phyloP scores from a whole-genome alignment of 2,329 filamentous ascomycete species.

The Calonectria henricotiae region DNA sequence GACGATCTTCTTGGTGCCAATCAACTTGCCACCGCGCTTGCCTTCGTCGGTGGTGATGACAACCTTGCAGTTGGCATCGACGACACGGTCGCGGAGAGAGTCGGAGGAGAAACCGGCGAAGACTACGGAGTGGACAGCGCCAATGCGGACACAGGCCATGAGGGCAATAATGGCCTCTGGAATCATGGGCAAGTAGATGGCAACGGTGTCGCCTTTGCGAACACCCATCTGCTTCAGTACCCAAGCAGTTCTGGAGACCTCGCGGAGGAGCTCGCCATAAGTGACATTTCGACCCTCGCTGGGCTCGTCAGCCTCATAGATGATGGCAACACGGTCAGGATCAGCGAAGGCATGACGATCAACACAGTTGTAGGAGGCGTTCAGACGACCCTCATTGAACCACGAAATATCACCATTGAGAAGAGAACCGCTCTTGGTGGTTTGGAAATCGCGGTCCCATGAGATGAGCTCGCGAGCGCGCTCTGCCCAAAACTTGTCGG shows the following conservation, averaged over 20 bases:
- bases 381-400: conserved; percentile 95
- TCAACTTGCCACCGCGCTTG: conserved; percentile 96
- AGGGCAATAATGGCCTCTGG: conserved; percentile 94
- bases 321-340: conserved; percentile 94
- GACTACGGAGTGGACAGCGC: conserved; percentile 96
- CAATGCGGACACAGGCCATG: conserved; percentile 91
- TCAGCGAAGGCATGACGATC: conserved; percentile 97
- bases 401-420: conserved; percentile 88
- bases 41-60: conserved; percentile 98
- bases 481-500: conserved; percentile 90
- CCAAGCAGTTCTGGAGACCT: conserved; percentile 91
- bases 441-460: conserved; percentile 94
- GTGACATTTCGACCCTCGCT: conserved; percentile 90
- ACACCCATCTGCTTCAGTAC: conserved; percentile 96
- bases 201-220: conserved; percentile 96
- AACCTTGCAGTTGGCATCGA: conserved; percentile 91
- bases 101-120: conserved; percentile 98
- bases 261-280: conserved; percentile 91
- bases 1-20: conserved; percentile 99
- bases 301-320: conserved; percentile 97
- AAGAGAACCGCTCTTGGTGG: conserved; percentile 85
- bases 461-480: conserved; percentile 90
- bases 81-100: conserved; percentile 93
- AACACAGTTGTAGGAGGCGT: conserved; percentile 97
- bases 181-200: conserved; percentile 99